A percentile compares a stretch with the other conserved stretches of the same genome.
phyloP scores from a whole-genome alignment of 139 green algal species.

The Chlamydomonas applanata region DNA sequence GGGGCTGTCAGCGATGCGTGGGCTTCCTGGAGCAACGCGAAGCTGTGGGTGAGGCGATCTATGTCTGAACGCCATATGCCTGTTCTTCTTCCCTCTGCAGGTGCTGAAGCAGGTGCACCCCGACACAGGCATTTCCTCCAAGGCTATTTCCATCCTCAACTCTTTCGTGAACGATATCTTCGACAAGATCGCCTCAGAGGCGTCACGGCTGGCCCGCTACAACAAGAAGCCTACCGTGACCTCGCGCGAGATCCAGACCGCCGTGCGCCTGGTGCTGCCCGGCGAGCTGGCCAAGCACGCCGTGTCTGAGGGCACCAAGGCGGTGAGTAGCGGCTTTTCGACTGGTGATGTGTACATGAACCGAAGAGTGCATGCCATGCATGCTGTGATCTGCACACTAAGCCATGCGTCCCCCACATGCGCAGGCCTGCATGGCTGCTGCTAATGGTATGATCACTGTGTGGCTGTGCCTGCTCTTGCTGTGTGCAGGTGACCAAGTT shows the following conservation, averaged over 20 bases:
- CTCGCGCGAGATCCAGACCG: constrained; percentile 88
- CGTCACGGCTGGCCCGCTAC: constrained; percentile 71
- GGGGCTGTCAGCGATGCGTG: constrained; percentile 26
- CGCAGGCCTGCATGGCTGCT: too few species aligned
- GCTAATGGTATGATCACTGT: too few species aligned
- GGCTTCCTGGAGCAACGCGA: too few species aligned
- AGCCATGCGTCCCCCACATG: too few species aligned
- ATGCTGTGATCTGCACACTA: too few species aligned
- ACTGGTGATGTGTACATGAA: too few species aligned
- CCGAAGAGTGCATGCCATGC: too few species aligned
- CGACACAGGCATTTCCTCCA: constrained; percentile 91
- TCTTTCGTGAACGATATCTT: constrained; percentile 94
- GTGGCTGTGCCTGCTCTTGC: too few species aligned
- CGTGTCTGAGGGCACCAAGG: constrained; percentile 27
- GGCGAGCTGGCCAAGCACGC: constrained; percentile 87
- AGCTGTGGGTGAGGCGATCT: too few species aligned
- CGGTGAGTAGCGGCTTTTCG: too few species aligned
- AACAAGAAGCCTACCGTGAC: constrained; percentile 93
- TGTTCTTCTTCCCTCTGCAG: constrained; percentile 31
- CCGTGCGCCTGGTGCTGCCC: constrained; percentile 81
- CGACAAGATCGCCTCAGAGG: constrained; percentile 87
- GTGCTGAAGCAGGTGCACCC: constrained; percentile 87
- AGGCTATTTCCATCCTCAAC: constrained; percentile 98
- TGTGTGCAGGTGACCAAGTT: too few species aligned
- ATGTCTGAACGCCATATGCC: too few species aligned